Evolutionary conservation across 768 basidiomycete genomes (phyloP), one percentile per base, ranked within the genome.

Genomic region (Leccinellum albellum): DNA sequence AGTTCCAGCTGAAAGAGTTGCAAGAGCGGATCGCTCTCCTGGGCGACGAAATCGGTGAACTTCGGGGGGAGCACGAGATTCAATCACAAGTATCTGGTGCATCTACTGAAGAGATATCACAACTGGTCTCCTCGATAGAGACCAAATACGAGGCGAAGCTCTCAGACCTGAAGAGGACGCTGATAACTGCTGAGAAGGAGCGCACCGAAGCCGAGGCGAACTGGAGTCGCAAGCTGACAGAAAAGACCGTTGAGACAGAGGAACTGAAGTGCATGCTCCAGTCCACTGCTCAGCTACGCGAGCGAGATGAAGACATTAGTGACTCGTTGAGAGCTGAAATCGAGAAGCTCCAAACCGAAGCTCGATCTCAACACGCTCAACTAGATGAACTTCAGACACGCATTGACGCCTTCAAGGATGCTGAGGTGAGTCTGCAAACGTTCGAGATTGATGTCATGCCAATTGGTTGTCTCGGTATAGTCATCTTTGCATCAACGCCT

Each of bases 131-230:
- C 17, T 84, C 88, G 15, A 79, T 87, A 0, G 89, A 92, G 70
- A 77, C 78, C 28, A 88, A 86, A 72, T 88, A 90, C 62, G 94
- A 96, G 67, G 73, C 80, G 3, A 88, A 82, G 64, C 70, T 97
- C 7, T 75, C 83, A 1, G 92, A 94, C 63, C 70, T 96, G 61
- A 83, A 82, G 60, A 77, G 79, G 59, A 82, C 83, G 53, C 71
- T 97, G 24, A 66, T 75, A 5, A 74, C 76, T 9, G 70, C 86
- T 21, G 96, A 98, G 75, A 84, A 81, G 63, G 97, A 98, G 70
- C 81, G 94, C 37, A 86, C 81, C 53, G 94, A 96, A 50, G 82
- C 82, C 29, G 96, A 98, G 65, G 87, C 89, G 24, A 88, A 91
- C 59, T 96, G 94, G 91, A 89, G 88, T 66, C 80, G 79, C 55